Evolutionary conservation across 2,329 filamentous ascomycete species (phyloP).

Genomic region (Penicillium sp.): DNA sequence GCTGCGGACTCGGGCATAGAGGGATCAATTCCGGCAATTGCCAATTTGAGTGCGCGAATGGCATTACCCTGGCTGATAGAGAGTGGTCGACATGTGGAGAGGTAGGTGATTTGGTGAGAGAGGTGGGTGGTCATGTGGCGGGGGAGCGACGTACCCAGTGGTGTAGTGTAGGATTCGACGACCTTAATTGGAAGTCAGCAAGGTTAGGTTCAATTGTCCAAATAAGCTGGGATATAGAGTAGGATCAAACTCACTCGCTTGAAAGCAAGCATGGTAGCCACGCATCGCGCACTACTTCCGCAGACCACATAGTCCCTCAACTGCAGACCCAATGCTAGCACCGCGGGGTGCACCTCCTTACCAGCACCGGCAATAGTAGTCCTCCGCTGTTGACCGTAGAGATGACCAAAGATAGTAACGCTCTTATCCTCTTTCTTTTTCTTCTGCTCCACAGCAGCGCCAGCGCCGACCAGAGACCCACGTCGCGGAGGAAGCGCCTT

Average conservation of each 20-base stretch:
- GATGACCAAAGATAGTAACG: constrained; percentile 76
- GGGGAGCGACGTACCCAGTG: constrained; percentile 77
- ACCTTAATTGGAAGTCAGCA: constrained; percentile 56
- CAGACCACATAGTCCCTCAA: constrained; percentile 86
- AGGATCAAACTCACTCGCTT: constrained; percentile 63
- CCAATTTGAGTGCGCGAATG: constrained; percentile 89
- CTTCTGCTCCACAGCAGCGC: constrained; percentile 47
- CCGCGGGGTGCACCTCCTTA: constrained; percentile 79
- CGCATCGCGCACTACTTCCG: constrained; percentile 83
- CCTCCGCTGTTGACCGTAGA: constrained; percentile 73
- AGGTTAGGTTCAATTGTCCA: neutral
- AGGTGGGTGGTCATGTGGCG: constrained; percentile 91
- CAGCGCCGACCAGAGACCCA: constrained; percentile 38
- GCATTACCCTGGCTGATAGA: constrained; percentile 97
- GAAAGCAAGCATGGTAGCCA: constrained; percentile 85
- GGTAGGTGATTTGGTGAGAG: constrained; percentile 91
- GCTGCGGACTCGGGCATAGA: constrained; percentile 78
- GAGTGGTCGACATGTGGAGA: constrained; percentile 90
- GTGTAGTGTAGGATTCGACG: constrained; percentile 89
- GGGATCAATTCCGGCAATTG: constrained; percentile 87
- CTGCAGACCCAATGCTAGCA: constrained; percentile 83
- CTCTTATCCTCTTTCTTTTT: constrained; percentile 64
- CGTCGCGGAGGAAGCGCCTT: constrained; percentile 32
- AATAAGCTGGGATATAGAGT: neutral
- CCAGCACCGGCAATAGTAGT: constrained; percentile 60